phyloP scores from a whole-genome alignment of 2,329 filamentous ascomycete genomes.

The Samsoniella hepiali region DNA sequence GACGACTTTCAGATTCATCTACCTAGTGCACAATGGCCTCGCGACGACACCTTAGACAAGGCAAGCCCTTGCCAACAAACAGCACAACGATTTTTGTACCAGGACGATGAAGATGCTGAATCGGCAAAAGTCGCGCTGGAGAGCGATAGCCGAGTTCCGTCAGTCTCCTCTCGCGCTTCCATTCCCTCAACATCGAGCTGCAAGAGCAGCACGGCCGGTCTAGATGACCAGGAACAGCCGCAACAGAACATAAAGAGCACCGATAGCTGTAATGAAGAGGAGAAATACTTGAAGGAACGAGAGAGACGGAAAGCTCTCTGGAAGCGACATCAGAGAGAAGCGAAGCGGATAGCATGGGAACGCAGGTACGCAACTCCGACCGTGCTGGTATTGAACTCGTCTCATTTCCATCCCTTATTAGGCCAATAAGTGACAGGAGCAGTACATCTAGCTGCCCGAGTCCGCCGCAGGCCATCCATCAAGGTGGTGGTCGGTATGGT shows the following conservation, averaged over 20 bases:
- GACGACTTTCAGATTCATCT: constrained; percentile 13
- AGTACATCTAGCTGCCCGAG: not conserved
- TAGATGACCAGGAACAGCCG: not conserved
- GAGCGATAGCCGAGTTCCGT: constrained; percentile 14
- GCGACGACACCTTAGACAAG: not conserved
- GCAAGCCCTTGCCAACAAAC: not conserved
- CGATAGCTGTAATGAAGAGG: not conserved
- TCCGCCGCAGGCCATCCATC: constrained; percentile 22
- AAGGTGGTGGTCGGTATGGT: constrained; percentile 18
- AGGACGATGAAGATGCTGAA: too few relatives aligned
- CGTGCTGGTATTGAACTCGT: not conserved
- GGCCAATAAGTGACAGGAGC: not conserved
- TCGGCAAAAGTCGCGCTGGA: not conserved
- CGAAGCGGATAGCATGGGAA: constrained; percentile 9
- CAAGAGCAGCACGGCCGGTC: not conserved
- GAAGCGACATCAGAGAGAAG: constrained; percentile 6
- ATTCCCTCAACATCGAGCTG: constrained; percentile 9
- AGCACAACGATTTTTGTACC: not conserved
- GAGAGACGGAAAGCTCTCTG: not conserved
- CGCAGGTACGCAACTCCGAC: constrained; percentile 2
- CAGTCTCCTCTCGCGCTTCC: constrained; percentile 1
- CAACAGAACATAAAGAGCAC: not conserved
- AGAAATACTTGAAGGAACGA: too few relatives aligned
- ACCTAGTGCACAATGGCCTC: not conserved
- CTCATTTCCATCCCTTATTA: not conserved